phyloP scores from a whole-genome alignment of 345 rosid genomes.

The Excoecaria cochinchinensis region DNA sequence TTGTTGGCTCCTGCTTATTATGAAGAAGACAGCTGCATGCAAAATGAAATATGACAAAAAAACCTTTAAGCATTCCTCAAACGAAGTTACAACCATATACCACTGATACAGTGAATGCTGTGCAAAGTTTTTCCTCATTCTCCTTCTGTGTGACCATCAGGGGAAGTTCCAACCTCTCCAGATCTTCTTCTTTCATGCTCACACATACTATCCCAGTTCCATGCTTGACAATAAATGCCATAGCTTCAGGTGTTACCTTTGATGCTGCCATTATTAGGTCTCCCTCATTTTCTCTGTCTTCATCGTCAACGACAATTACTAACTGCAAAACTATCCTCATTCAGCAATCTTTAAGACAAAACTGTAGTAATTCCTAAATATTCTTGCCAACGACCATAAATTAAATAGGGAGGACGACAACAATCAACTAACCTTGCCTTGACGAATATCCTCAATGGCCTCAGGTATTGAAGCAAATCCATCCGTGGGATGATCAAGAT shows the following conservation, averaged over 20 bases:
- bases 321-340: conserved; percentile 49
- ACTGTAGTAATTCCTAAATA: not conserved
- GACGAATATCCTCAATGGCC: conserved; percentile 75
- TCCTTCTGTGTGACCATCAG: conserved; percentile 69
- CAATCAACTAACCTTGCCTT: conserved; percentile 58
- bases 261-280: conserved; percentile 89
- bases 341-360: conserved; percentile 9
- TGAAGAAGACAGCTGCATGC: too few species aligned
- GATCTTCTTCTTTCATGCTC: conserved; percentile 77
- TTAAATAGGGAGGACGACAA: not conserved
- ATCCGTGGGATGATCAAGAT: conserved; percentile 58
- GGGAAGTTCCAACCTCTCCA: conserved; percentile 79
- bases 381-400: not conserved
- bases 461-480: conserved; percentile 68
- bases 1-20: too few species aligned
- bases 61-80: not conserved
- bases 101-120: conserved; percentile 90
- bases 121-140: conserved; percentile 77
- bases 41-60: not conserved
- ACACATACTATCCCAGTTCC: conserved; percentile 92
- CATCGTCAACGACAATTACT: conserved; percentile 88
- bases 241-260: conserved; percentile 82
- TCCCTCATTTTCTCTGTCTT: conserved; percentile 95
- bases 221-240: conserved; percentile 95
- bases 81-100: conserved; percentile 33